Evolutionary conservation across 2,329 filamentous ascomycete species (phyloP).

Genomic region (Tricladium varicosporioides): DNA sequence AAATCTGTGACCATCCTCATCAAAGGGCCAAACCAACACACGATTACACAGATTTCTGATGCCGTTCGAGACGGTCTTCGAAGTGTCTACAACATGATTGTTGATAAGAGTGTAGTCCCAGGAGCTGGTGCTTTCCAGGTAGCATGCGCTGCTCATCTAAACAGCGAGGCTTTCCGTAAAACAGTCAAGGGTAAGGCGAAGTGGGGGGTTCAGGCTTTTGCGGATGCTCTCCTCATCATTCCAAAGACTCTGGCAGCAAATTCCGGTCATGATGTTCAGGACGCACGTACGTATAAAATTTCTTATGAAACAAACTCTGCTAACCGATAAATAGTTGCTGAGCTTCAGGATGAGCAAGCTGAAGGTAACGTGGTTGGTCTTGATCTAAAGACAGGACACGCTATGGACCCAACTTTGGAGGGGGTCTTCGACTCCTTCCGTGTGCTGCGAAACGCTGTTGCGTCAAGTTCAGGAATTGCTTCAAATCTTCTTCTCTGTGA

Average conservation of each 20-base stretch:
- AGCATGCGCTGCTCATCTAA: slow-evolving; percentile 82
- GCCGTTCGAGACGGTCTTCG: slow-evolving; percentile 92
- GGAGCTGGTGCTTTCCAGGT: slow-evolving; percentile 96
- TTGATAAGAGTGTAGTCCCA: slow-evolving; percentile 93
- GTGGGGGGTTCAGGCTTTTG: slow-evolving; percentile 92
- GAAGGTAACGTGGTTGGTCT: slow-evolving; percentile 86
- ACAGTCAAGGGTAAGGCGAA: slow-evolving; percentile 97
- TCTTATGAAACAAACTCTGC: slow-evolving; percentile 7
- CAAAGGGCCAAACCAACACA: slow-evolving; percentile 96
- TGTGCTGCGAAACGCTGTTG: slow-evolving; percentile 88
- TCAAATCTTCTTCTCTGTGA: slow-evolving; percentile 94
- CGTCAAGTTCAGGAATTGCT: slow-evolving; percentile 91
- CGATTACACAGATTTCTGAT: slow-evolving; percentile 94
- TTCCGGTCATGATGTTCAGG: slow-evolving; percentile 93
- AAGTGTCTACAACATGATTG: slow-evolving; percentile 99
- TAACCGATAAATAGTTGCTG: slow-evolving; percentile 60
- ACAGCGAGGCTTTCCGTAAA: slow-evolving; percentile 82
- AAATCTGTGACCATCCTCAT: slow-evolving; percentile 98
- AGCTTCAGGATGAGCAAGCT: slow-evolving; percentile 78
- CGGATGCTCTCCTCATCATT: slow-evolving; percentile 90
- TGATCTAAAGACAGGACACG: slow-evolving; percentile 80
- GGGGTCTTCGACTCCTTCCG: slow-evolving; percentile 97
- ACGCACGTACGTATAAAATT: slow-evolving; percentile 67
- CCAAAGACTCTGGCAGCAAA: slow-evolving; percentile 97
- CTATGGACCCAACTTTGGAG: slow-evolving; percentile 91